Base-by-base conservation (phyloP, 2,329 filamentous ascomycete genomes). In the Didymosphaeria variabile region DNA sequence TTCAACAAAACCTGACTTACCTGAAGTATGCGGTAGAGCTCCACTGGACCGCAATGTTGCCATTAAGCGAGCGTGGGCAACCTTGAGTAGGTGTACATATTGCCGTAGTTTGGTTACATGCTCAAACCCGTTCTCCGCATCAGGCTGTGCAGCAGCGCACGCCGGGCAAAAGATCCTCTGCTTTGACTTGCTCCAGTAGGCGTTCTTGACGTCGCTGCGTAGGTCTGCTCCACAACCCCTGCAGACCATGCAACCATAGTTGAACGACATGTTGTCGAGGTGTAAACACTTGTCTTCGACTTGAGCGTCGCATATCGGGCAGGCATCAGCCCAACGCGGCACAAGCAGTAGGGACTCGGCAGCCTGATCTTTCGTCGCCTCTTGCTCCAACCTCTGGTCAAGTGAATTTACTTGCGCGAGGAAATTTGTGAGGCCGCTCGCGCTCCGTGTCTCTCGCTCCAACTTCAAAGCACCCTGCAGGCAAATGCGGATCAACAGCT, bases 401-500 rank as follows among this genome's bases (percentile, higher is more conserved):
- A 98, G 87, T 68, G 93, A 88, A 70, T 89, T 88, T 55, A 99
- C 86, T 68, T 95, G 91, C 58, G 92, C 88, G 49, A 99, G 85
- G 77, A 99, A 97, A 56, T 87, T 85, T 71, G 92, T 90, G 26
- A 99, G 82, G 12, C 92, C 93, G 65, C 91, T 89, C 1, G 91
- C 84, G 31, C 86, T 90, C 55, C 86, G 84, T 52, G 89, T 90
- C 72, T 98, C 94, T 59, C 93, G 90, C 79, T 99, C 95, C 42
- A 98, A 86, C 72, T 93, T 94, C 50, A 99, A 83, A 7, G 95
- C 91, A 34, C 94, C 95, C 76, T 98, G 96, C 31, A 99, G 86
- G 74, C 95, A 97, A 70, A 99, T 99, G 53, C 95, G 89, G 71
- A 99, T 99, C 61, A 99, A 87, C 36, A 99, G 90, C 79, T 99